Evolutionary conservation across 495 filamentous ascomycete genomes (phyloP), one percentile per base, ranked within the genome.

Genomic region (Tuber calosporum): DNA sequence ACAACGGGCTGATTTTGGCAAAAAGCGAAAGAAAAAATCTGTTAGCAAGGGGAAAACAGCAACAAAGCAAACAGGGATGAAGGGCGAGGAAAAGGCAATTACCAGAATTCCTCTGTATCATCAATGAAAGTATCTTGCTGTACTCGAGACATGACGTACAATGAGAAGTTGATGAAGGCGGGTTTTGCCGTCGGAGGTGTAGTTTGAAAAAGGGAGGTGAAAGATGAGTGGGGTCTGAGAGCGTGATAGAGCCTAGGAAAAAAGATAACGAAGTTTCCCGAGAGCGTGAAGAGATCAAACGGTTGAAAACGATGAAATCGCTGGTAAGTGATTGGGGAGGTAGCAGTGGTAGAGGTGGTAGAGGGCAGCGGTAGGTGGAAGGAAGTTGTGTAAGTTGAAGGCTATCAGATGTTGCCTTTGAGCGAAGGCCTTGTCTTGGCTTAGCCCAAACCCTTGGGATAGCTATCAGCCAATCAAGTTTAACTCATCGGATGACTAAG

Each of bases 41-140:
- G 26, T 62, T 17, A 62, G 53, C 26, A 62, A 62, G 53, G 53
- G 53, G 66, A 22, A 75, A 37, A 71, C 42, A n/a, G 69, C 72
- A 75, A 69, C 74, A 82, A 71, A 75, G 77, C 79, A 62, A 78
- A 73, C 37, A 53, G 74, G 73, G 70, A 53, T 38, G 67, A 62
- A 58, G 40, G 67, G 45, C 48, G 73, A 41, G 26, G 42, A 66
- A 69, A 71, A 43, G 58, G 71, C 48, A 66, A 82, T 81, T 86
- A 96, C 93, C 93, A 96, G 77, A 88, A 89, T 80, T 97, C 93
- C 81, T 97, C 95, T 77, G 97, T 93, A 80, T 98, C 96, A 79
- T 99, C 96, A 83, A 98, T 93, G 86, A 97, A 96, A 79, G 90
- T 92, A 82, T 99, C 96, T 84, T 96, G 94, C 78, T 92, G 91